Evolutionary conservation across 108 stramenopile species (phyloP).

Genomic region (Nannochloropsis salina): DNA sequence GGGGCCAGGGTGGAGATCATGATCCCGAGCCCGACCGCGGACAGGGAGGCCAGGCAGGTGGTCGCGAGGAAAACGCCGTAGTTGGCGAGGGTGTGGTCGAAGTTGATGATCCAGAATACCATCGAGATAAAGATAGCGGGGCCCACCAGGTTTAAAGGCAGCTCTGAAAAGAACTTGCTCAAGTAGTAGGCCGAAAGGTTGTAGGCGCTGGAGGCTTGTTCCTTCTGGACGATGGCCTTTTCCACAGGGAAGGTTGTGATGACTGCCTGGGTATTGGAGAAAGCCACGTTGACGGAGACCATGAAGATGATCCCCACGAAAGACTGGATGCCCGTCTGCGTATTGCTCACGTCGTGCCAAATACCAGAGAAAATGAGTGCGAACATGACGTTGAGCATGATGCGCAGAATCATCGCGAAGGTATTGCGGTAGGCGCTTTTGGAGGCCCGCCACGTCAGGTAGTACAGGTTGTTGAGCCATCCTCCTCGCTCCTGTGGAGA

Average conservation of each 20-base stretch:
- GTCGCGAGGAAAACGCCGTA: not conserved
- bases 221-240: not conserved
- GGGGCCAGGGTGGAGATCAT: not conserved
- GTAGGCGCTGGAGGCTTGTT: constrained; percentile 19
- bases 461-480: not conserved
- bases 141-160: not conserved
- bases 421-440: not conserved
- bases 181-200: constrained; percentile 9
- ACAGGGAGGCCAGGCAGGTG: not conserved
- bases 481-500: not conserved
- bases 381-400: not conserved
- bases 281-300: not conserved
- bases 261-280: not conserved
- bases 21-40: not conserved
- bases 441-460: not conserved
- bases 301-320: not conserved
- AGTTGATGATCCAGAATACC: constrained; percentile 14
- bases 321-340: constrained; percentile 8
- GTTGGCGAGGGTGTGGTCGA: constrained; percentile 19
- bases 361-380: not conserved
- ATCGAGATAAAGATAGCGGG: not conserved
- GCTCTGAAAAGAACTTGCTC: not conserved
- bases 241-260: constrained; percentile 11
- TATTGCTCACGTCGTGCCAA: constrained; percentile 12
- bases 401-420: not conserved